Base-by-base conservation (phyloP, 2,329 filamentous ascomycete species). In the Lecanicillium sp. region DNA sequence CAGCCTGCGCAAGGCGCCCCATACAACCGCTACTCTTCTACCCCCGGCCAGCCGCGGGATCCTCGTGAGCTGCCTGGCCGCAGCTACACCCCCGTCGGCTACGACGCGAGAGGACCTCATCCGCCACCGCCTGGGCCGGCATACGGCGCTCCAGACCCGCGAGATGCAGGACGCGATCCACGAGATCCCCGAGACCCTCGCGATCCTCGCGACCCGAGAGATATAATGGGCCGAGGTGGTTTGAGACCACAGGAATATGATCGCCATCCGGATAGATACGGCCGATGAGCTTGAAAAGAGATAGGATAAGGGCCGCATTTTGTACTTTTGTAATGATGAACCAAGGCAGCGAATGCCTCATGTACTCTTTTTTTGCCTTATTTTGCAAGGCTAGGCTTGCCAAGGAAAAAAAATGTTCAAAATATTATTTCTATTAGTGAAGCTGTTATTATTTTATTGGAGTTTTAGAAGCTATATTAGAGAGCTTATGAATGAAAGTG, bases 221-320 rank as follows among this genome's bases (percentile, higher is more conserved):
- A 62, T n/a, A 56, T 68, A 40, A 58, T 68, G 46, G 55, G 55
- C 13, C 60, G 66, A 25, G 64, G 22, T 25, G 22, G 66, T 18
- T 46, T 70, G 22, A 56, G 66, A 36, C 66, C 65, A 12, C 66
- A 66, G 22, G 66, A 70, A 25, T 71, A 67, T 36, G 66, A 71
- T 8, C 59, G 59, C 17, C 64, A 61, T 29, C 57, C 58, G 3
- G 67, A 71, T 43, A 58, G 60, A 32, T 72, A 69, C 44, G 61
- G 66, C 44, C 58, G 68, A 44, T 69, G 57, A 32, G 14, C 18
- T n/a, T n/a, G n/a, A 25, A 17, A 32, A 27, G 8, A 13, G 12
- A 27, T 10, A 18, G 19, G 3, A 11, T 33, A 20, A 32, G n/a
- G n/a, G n/a, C n/a, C n/a, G n/a, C n/a, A n/a, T n/a, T n/a, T n/a